Base-by-base conservation (phyloP, 257 asterid species). In the Ehretia macrophylla region DNA sequence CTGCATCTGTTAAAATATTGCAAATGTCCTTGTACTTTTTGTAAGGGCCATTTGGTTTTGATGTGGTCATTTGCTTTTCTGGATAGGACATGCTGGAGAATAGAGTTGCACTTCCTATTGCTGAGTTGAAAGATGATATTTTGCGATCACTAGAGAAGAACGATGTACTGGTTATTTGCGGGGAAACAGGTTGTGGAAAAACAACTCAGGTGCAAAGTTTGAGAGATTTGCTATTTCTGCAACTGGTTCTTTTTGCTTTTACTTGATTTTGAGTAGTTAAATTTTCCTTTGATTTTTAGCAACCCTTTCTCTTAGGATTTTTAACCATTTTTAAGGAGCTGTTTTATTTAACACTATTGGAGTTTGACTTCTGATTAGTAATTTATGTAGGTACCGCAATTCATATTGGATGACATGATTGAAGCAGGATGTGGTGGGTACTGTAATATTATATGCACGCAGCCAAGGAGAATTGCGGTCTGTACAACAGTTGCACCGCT, bases 171-270 rank as follows among this genome's bases (percentile, higher is more conserved):
- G 97, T 92, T 64, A 80, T 92, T 70, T 88, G 86, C 71, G 99
- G 99, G 50, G 99, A 92, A 84, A 92, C 99, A 37, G 99, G 99
- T 58, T 92, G 97, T 63, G 99, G 99, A 56, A 92, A 92, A 82
- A 92, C 97, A 66, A 92, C 99, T 66, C 99, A 92, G 99, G 99
- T 92, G 59, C 64, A 68, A 61, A 44, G 58, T 64, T 56, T 54
- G 44, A 63, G 48, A 54, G 59, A 27, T 68, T 52, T 54, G 45
- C 52, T 10, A 32, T 17, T 60, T 47, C 20, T 39, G 51, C 22
- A 66, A 64, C 68, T 46, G 38, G 16, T 18, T 20, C 44, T 18
- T 65, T 47, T 53, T 55, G 21, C 18, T 35, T 59, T 19, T 38
- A 38, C 42, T 11, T n/a, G 23, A 32, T 49, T 8, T 49, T 10